phyloP scores from a whole-genome alignment of 768 basidiomycete species.

The Epithele typhae region DNA sequence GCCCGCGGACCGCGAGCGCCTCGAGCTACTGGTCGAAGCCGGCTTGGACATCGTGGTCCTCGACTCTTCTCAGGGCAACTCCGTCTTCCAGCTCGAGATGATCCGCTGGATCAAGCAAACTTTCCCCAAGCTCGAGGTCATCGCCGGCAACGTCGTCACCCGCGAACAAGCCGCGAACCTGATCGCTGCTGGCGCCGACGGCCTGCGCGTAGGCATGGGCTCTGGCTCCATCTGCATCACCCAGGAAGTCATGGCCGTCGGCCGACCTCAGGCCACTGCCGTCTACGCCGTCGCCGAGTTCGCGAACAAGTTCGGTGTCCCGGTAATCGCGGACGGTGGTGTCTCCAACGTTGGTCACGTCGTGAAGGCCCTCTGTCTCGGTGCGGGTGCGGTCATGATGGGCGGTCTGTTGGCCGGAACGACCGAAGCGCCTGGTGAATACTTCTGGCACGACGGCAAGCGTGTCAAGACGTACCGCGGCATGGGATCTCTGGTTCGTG shows the following conservation, averaged over 20 bases:
- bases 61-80: slow-evolving; percentile 97
- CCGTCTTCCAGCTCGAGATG: slow-evolving; percentile 91
- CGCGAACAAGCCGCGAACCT: slow-evolving; percentile 94
- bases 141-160: slow-evolving; percentile 97
- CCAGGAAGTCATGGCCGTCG: slow-evolving; percentile 99
- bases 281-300: slow-evolving; percentile 97
- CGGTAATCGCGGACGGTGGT: slow-evolving; percentile 96
- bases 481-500: slow-evolving; percentile 81
- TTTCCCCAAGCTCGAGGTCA: slow-evolving; percentile 84
- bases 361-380: slow-evolving; percentile 92
- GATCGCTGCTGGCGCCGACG: slow-evolving; percentile 93
- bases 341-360: slow-evolving; percentile 95
- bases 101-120: slow-evolving; percentile 87
- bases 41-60: slow-evolving; percentile 93
- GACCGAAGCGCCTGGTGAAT: slow-evolving; percentile 96
- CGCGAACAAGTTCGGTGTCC: slow-evolving; percentile 87
- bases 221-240: slow-evolving; percentile 99
- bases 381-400: slow-evolving; percentile 99
- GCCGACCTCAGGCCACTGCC: slow-evolving; percentile 96
- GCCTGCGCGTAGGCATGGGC: slow-evolving; percentile 95
- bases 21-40: slow-evolving; percentile 83
- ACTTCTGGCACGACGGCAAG: slow-evolving; percentile 99
- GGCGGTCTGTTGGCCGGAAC: slow-evolving; percentile 94
- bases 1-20: slow-evolving; percentile 79
- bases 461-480: slow-evolving; percentile 98